Base-by-base conservation (phyloP, 495 filamentous ascomycete genomes). In the Umbilicaria muhlenbergii region DNA sequence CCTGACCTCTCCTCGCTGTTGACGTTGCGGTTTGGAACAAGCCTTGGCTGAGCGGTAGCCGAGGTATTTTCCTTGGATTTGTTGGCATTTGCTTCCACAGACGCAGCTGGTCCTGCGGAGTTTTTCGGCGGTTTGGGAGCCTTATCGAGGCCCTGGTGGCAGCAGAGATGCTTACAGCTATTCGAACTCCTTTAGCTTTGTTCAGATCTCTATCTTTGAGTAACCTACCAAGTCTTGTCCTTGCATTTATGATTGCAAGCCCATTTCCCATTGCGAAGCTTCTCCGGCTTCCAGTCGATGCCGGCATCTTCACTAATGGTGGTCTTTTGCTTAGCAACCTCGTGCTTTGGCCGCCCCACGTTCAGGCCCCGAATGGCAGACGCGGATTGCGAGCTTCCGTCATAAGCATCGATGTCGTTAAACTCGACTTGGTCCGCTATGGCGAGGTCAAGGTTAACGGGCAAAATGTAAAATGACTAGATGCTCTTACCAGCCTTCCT, bases 211-310 rank as follows among this genome's bases (percentile, higher is more conserved):
- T 28, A 28, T 7, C 24, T 28, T 28, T 28, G 24, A 28, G 24
- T 7, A 12, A 38, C 60, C 43, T 63, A 73, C 59, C 64, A 75
- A n/a, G 71, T 78, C 47, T 80, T 81, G 46, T 83, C 73, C 32
- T 78, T 85, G 55, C 86, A 98, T 32, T 60, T 66, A 52, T 98
- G 89, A 45, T 87, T 86, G 62, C 89, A 96, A 36, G 71, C 70
- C 79, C 82, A 95, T 52, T 76, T 91, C 1, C 88, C 91, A 59
- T 88, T 95, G 0, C 72, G 62, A 44, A 92, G 72, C 48, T 68
- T 73, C 11, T 64, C 50, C 2, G 77, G 70, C 33, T 69, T 68
- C 15, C 58, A 53, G 13, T 61, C 48, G 7, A 53, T 53, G 3
- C 51, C 13, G 14, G 24, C 24, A 28, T 10, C 43, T 37, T 51